These are phyloP conservation scores for Albophoma yamanashiensis DNA, from an alignment of 2,329 filamentous ascomycete species.

Conservation along the genomic window DNA sequence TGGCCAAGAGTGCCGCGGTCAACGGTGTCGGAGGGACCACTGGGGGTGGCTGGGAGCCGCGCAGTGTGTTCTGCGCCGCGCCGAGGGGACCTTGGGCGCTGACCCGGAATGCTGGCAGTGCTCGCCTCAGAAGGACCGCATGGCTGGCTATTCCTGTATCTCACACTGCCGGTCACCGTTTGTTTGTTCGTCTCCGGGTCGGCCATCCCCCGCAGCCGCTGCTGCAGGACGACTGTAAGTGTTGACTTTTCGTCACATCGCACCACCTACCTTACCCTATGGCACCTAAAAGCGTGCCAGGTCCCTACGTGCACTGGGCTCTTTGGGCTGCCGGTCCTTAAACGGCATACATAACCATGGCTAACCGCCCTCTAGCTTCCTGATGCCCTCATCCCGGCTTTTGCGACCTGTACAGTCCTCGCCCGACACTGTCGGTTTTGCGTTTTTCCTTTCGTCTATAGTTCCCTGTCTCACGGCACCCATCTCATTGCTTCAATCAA, in stretches of 20 bases:
- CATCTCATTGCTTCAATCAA: background rate
- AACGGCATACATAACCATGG: conserved; percentile 34
- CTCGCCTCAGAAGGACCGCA: background rate
- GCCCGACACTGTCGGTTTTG: conserved; percentile 21
- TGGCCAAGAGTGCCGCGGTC: background rate
- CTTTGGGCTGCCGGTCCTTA: background rate
- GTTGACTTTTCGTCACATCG: conserved; percentile 8
- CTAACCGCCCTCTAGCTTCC: conserved; percentile 30
- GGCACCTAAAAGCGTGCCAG: background rate
- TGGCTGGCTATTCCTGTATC: conserved; percentile 6
- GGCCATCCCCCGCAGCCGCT: background rate
- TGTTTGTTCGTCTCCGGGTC: background rate
- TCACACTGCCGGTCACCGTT: background rate
- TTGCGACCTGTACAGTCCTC: conserved; percentile 26
- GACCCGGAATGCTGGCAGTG: background rate
- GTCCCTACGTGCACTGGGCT: background rate
- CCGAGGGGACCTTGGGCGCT: background rate
- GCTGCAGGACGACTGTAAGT: conserved; percentile 4
- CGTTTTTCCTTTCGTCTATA: conserved; percentile 13
- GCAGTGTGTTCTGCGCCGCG: background rate
- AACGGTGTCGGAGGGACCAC: background rate
- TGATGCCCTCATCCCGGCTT: conserved; percentile 25
- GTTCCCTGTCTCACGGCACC: conserved; percentile 17
- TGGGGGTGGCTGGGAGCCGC: conserved; percentile 1
- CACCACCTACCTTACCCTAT: background rate